phyloP scores from a whole-genome alignment of 2,329 filamentous ascomycete species.

The Paecilomyces sp. region DNA sequence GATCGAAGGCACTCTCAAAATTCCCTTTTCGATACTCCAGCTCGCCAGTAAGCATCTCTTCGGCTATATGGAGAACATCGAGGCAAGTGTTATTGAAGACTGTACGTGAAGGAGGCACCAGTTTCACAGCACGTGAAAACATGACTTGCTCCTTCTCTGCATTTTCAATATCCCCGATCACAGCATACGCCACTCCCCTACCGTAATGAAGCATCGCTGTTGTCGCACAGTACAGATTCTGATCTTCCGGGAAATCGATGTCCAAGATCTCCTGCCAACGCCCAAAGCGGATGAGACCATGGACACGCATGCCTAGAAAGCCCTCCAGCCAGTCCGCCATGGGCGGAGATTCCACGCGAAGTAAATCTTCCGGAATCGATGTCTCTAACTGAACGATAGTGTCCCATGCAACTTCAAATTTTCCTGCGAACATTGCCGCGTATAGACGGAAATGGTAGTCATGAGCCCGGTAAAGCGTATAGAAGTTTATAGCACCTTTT shows the following conservation, averaged over 20 bases:
- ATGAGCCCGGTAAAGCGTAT: constrained; percentile 68
- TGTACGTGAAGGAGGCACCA: constrained; percentile 54
- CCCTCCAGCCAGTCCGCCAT: constrained; percentile 76
- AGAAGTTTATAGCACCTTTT: constrained; percentile 60
- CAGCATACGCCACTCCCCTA: constrained; percentile 60
- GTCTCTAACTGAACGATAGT: constrained; percentile 54
- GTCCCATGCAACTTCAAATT: constrained; percentile 55
- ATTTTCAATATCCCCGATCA: constrained; percentile 46
- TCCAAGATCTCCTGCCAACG: constrained; percentile 60
- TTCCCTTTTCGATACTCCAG: constrained; percentile 61
- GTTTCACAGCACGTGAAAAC: constrained; percentile 46
- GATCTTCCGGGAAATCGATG: constrained; percentile 51
- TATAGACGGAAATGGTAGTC: constrained; percentile 71
- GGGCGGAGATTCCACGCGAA: constrained; percentile 58
- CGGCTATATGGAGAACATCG: constrained; percentile 57
- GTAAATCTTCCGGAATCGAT: constrained; percentile 55
- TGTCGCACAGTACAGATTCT: constrained; percentile 59
- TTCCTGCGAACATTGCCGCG: constrained; percentile 69
- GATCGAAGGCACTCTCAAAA: constrained; percentile 51
- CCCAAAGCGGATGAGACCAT: constrained; percentile 67
- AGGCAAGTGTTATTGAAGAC: constrained; percentile 57
- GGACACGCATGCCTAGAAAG: constrained; percentile 60
- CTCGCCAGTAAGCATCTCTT: constrained; percentile 65
- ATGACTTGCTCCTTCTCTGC: constrained; percentile 46
- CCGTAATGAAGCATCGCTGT: constrained; percentile 64